phyloP scores from a whole-genome alignment of 1,139 yeast genomes.

The Lodderomyces theae region DNA sequence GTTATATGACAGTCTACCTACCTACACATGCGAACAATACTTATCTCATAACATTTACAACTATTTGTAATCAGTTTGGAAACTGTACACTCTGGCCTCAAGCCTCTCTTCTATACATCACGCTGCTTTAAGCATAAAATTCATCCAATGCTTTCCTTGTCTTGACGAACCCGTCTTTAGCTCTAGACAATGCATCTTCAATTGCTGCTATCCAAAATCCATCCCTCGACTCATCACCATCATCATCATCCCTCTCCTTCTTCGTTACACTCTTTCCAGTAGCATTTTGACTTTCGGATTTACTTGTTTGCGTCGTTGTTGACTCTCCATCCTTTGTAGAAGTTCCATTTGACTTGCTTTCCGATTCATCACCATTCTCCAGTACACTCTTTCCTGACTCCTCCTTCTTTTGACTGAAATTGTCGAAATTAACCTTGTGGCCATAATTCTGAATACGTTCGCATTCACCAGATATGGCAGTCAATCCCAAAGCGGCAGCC shows the following conservation, averaged over 20 bases:
- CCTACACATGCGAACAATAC: neutral
- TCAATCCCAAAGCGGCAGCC: constrained; percentile 89
- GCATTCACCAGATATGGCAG: constrained; percentile 78
- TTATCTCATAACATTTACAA: neutral
- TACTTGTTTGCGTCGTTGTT: constrained; percentile 8
- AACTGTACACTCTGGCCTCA: neutral
- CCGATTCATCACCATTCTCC: constrained; percentile 7
- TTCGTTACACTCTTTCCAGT: constrained; percentile 7
- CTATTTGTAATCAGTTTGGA: neutral
- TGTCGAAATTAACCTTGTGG: constrained; percentile 46
- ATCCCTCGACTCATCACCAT: constrained; percentile 23
- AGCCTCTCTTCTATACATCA: neutral
- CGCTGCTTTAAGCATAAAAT: constrained; percentile 49
- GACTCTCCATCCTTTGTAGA: neutral
- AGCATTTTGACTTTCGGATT: constrained; percentile 4
- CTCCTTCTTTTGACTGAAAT: constrained; percentile 20
- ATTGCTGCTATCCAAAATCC: constrained; percentile 51
- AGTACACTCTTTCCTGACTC: constrained; percentile 15
- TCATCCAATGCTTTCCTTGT: constrained; percentile 58
- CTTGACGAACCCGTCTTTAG: constrained; percentile 53
- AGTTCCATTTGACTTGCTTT: neutral
- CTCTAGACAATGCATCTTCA: constrained; percentile 55
- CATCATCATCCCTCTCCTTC: constrained; percentile 15
- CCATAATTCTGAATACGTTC: constrained; percentile 93
- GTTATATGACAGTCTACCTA: neutral